These are phyloP conservation scores for Amanita rubescens DNA, from an alignment of 768 basidiomycete genomes.

Conservation along the genomic window DNA sequence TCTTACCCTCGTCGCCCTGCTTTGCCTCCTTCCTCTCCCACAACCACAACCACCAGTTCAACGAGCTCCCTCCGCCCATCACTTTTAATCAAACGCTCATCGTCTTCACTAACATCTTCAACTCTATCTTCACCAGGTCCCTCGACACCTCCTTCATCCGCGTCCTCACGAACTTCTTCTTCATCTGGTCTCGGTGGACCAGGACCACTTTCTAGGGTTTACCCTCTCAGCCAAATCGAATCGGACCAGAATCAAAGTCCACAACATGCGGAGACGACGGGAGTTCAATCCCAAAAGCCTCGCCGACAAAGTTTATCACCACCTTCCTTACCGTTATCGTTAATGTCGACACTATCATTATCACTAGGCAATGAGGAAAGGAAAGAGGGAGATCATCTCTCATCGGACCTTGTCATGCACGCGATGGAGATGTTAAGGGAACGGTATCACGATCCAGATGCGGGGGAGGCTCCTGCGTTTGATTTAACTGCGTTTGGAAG, in stretches of 20 bases:
- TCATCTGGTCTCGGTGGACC: neutral
- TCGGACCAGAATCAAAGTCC: neutral
- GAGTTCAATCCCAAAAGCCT: too few relatives aligned
- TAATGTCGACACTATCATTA: too few relatives aligned
- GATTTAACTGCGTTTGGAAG: conserved; percentile 20
- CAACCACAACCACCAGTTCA: too few relatives aligned
- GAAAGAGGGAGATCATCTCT: too few relatives aligned
- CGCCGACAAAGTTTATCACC: too few relatives aligned
- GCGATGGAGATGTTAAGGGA: conserved; percentile 16
- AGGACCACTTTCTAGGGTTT: neutral
- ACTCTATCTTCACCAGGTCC: conserved; percentile 2
- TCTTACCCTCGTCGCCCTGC: neutral
- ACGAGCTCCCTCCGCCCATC: neutral
- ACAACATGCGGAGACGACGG: neutral
- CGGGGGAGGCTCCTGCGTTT: neutral
- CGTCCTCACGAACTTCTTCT: conserved; percentile 5
- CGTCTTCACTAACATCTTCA: neutral
- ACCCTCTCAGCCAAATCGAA: neutral
- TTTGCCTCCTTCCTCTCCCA: neutral
- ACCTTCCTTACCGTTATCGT: too few relatives aligned
- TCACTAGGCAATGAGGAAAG: too few relatives aligned
- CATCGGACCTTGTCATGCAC: neutral
- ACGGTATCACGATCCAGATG: conserved; percentile 9
- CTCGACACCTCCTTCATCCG: conserved; percentile 2
- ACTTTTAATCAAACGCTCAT: neutral